Conservation (phyloP, 148 eudicot genomes). For the Pharnaceum exiguum region DNA sequence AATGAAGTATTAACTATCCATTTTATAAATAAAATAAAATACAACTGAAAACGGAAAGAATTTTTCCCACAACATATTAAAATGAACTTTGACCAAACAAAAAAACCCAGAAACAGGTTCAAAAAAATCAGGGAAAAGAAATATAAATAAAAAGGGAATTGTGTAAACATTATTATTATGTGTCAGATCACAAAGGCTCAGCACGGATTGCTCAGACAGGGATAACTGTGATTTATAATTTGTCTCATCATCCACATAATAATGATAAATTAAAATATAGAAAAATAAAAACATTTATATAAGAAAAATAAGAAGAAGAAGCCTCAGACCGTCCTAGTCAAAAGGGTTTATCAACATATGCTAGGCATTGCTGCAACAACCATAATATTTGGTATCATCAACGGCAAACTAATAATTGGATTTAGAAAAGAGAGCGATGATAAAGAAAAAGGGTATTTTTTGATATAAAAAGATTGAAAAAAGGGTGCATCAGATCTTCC, state of each 20-base stretch:
- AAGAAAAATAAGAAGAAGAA: neutral
- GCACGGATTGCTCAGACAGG: constrained; percentile 45
- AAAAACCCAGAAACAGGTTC: too few relatives aligned
- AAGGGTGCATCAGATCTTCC: constrained; percentile 57
- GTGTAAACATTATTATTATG: neutral
- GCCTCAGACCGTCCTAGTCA: constrained; percentile 74
- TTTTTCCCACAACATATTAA: too few relatives aligned
- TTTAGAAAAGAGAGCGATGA: neutral
- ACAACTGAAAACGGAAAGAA: too few relatives aligned
- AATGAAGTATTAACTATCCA: too few relatives aligned
- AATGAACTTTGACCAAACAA: too few relatives aligned
- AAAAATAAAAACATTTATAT: neutral
- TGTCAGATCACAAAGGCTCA: constrained; percentile 41
- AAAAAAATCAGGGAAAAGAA: too few relatives aligned
- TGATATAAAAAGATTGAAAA: neutral
- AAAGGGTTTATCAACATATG: constrained; percentile 28
- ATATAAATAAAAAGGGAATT: too few relatives aligned
- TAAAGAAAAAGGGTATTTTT: too few relatives aligned
- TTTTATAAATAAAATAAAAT: too few relatives aligned
- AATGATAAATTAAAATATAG: neutral
- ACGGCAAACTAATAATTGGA: neutral
- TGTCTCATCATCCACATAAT: constrained; percentile 39
- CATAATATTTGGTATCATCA: constrained; percentile 23
- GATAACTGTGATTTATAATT: constrained; percentile 39
- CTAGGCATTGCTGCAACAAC: constrained; percentile 23